Evolutionary conservation across 2,329 filamentous ascomycete genomes (phyloP).

Genomic region (Hypoxylon sp.): DNA sequence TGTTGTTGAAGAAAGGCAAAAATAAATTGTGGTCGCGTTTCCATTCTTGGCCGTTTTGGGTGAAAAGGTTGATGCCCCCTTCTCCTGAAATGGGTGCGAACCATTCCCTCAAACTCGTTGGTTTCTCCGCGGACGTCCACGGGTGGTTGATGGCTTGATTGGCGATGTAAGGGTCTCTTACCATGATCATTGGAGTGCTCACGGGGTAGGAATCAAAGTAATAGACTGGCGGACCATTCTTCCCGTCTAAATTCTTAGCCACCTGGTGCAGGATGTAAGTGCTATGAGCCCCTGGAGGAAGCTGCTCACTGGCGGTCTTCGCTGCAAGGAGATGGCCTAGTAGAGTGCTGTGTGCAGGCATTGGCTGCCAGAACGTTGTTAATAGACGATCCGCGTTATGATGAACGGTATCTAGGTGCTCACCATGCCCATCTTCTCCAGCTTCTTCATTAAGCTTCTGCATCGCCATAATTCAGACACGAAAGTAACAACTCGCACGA

Average conservation of each 20-base stretch:
- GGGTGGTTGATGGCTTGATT: slow-evolving; percentile 50
- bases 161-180: slow-evolving; percentile 50
- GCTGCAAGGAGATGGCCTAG: slow-evolving; percentile 51
- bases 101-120: slow-evolving; percentile 47
- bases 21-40: slow-evolving; percentile 49
- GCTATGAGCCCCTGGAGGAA: slow-evolving; percentile 47
- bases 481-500: slow-evolving; percentile 36
- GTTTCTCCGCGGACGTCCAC: slow-evolving; percentile 47
- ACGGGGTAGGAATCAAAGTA: slow-evolving; percentile 52
- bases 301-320: slow-evolving; percentile 48
- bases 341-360: slow-evolving; percentile 48
- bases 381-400: not conserved
- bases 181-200: slow-evolving; percentile 46
- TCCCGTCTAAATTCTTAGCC: slow-evolving; percentile 39
- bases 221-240: slow-evolving; percentile 44
- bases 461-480: slow-evolving; percentile 40
- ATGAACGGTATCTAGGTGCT: slow-evolving; percentile 1
- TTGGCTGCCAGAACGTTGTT: slow-evolving; percentile 44
- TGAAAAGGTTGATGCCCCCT: slow-evolving; percentile 51
- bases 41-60: slow-evolving; percentile 51
- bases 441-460: slow-evolving; percentile 39
- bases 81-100: slow-evolving; percentile 51
- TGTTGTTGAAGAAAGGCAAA: slow-evolving; percentile 51
- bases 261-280: slow-evolving; percentile 45
- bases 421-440: slow-evolving; percentile 47